phyloP scores from a whole-genome alignment of 2,329 filamentous ascomycete species.

The Chrysosporium queenslandicum region DNA sequence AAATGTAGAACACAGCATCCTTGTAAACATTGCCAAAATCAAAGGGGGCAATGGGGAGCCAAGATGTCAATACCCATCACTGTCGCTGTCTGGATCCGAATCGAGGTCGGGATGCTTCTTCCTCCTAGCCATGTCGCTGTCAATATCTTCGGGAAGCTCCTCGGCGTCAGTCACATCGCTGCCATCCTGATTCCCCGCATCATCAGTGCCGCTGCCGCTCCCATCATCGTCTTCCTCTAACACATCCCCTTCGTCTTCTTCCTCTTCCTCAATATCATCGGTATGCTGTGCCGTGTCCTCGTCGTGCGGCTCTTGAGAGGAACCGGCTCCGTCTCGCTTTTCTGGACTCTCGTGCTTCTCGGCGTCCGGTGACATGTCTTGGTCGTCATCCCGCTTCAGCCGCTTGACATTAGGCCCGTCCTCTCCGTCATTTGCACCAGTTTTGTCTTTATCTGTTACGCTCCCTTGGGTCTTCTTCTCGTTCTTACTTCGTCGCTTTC shows the following conservation, averaged over 20 bases:
- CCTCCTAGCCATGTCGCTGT: constrained; percentile 19
- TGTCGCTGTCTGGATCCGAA: constrained; percentile 28
- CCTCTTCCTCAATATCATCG: constrained; percentile 21
- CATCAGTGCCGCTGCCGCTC: neutral
- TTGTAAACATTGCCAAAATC: neutral
- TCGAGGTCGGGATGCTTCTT: constrained; percentile 26
- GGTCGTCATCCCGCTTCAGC: constrained; percentile 20
- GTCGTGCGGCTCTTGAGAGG: constrained; percentile 10
- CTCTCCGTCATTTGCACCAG: constrained; percentile 47
- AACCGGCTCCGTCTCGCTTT: neutral
- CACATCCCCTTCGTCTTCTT: constrained; percentile 22
- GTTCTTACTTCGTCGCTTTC: constrained; percentile 32
- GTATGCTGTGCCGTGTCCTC: constrained; percentile 9
- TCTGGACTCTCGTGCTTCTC: neutral
- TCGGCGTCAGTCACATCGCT: constrained; percentile 15
- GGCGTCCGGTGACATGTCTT: constrained; percentile 12
- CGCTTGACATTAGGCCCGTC: constrained; percentile 49
- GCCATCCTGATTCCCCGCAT: constrained; percentile 16
- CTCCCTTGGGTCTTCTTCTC: constrained; percentile 31
- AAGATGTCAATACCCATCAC: constrained; percentile 8
- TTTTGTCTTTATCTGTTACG: constrained; percentile 35
- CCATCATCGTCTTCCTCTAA: constrained; percentile 15
- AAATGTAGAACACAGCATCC: neutral
- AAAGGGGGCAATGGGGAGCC: neutral
- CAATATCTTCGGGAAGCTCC: constrained; percentile 15